These are phyloP conservation scores for Mangifera indica DNA, from an alignment of 345 rosid species.

Conservation along the genomic window DNA sequence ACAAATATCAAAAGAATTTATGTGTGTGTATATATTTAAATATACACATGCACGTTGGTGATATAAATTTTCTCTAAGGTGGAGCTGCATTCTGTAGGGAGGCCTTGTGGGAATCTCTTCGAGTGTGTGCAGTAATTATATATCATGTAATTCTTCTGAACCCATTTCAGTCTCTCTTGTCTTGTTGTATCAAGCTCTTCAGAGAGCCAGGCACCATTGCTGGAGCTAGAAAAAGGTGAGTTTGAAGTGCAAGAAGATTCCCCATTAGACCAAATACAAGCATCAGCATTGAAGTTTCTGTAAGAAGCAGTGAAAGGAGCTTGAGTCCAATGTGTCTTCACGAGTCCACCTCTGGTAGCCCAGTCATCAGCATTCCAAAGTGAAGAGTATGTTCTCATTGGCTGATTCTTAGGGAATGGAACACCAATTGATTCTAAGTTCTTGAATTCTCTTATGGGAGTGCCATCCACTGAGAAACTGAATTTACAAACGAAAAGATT, in stretches of 20 bases:
- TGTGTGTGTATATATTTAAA: not conserved
- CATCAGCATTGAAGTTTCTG: conserved; percentile 41
- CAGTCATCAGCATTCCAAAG: conserved; percentile 81
- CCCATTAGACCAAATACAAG: conserved; percentile 35
- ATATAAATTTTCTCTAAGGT: not conserved
- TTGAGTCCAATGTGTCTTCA: conserved; percentile 62
- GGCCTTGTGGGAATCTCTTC: conserved; percentile 52
- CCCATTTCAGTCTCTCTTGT: conserved; percentile 44
- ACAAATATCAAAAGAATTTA: not conserved
- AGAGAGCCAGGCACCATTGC: conserved; percentile 24
- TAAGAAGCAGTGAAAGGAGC: conserved; percentile 61
- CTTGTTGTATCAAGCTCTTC: conserved; percentile 38
- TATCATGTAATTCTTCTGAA: conserved; percentile 58
- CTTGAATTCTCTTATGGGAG: conserved; percentile 68
- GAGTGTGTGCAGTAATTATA: conserved; percentile 61
- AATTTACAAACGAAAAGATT: too few species aligned
- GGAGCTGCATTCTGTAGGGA: conserved; percentile 43
- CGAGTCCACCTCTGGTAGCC: conserved; percentile 73
- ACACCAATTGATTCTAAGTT: conserved; percentile 55
- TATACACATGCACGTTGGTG: too few species aligned
- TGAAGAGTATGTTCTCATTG: too few species aligned
- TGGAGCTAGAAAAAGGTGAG: conserved; percentile 15
- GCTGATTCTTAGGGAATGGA: too few species aligned
- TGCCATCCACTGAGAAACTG: conserved; percentile 56
- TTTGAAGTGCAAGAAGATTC: conserved; percentile 25